Evolutionary conservation across 2,329 filamentous ascomycete species (phyloP).

Genomic region (Cladosporium sp.): DNA sequence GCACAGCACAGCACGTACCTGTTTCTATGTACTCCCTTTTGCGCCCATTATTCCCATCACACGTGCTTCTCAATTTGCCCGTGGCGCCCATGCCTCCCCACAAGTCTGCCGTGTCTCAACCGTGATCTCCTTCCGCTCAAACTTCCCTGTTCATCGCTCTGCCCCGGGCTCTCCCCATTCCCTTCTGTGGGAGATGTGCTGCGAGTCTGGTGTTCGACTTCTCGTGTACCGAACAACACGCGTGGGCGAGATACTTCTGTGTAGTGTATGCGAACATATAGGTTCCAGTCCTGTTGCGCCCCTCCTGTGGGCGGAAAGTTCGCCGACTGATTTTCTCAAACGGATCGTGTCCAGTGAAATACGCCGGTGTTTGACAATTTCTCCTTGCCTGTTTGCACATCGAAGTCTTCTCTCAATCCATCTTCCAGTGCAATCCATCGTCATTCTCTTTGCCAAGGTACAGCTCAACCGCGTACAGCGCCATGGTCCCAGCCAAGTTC

Average conservation of each 20-base stretch:
- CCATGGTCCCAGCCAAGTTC: constrained; percentile 86
- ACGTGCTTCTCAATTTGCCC: not conserved
- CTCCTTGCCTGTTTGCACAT: not conserved
- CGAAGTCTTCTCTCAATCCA: constrained; percentile 66
- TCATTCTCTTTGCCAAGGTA: constrained; percentile 82
- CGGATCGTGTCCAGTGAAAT: not conserved
- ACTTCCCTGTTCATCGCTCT: not conserved
- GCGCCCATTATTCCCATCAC: not conserved
- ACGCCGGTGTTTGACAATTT: not conserved
- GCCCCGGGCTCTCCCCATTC: not conserved
- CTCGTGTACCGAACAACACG: not conserved
- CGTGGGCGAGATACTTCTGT: not conserved
- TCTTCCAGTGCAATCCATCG: constrained; percentile 88
- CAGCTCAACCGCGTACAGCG: constrained; percentile 84
- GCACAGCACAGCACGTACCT: not conserved
- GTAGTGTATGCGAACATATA: not conserved
- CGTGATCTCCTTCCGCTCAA: not conserved
- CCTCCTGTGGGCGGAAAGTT: not conserved
- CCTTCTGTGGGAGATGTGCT: not conserved
- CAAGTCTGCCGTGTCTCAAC: not conserved
- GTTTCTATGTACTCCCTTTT: not conserved
- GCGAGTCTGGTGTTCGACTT: not conserved
- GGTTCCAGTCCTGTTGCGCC: not conserved
- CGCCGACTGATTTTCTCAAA: not conserved
- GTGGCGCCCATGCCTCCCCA: not conserved